Conservation (phyloP, 768 basidiomycete genomes). For the Mycena maculata region DNA sequence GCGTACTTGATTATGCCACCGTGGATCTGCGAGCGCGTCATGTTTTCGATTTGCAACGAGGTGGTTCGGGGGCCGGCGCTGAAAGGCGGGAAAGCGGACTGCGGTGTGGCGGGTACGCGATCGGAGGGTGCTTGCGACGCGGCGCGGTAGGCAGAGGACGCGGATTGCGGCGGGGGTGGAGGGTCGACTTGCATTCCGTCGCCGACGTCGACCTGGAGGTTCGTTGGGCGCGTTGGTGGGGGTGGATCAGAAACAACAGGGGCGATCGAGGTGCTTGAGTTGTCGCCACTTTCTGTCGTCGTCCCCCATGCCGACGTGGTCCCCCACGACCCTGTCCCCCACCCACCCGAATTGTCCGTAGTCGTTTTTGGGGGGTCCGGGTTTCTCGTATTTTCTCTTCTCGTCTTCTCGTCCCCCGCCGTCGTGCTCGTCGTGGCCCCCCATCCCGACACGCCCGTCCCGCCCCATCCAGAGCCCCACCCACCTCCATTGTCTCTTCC, state of each 20-base stretch:
- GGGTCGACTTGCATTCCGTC: constrained; percentile 4
- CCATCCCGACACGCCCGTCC: not conserved
- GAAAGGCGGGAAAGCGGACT: constrained; percentile 20
- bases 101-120: constrained; percentile 12
- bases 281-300: not conserved
- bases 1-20: constrained; percentile 28
- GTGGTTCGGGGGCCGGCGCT: constrained; percentile 12
- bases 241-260: not conserved
- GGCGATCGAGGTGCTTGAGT: not conserved
- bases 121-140: constrained; percentile 19
- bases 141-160: constrained; percentile 25
- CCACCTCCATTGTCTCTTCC: not conserved
- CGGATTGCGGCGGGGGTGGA: constrained; percentile 16
- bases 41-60: not conserved
- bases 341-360: not conserved
- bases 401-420: too few relatives aligned
- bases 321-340: constrained; percentile 1
- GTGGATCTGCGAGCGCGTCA: constrained; percentile 18
- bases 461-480: not conserved
- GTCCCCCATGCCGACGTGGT: not conserved
- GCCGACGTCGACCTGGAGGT: constrained; percentile 12
- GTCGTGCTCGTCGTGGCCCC: not conserved
- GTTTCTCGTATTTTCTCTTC: too few relatives aligned
- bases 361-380: too few relatives aligned
- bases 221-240: not conserved